Conservation (phyloP, 345 rosid genomes). For the Acer saccharum region DNA sequence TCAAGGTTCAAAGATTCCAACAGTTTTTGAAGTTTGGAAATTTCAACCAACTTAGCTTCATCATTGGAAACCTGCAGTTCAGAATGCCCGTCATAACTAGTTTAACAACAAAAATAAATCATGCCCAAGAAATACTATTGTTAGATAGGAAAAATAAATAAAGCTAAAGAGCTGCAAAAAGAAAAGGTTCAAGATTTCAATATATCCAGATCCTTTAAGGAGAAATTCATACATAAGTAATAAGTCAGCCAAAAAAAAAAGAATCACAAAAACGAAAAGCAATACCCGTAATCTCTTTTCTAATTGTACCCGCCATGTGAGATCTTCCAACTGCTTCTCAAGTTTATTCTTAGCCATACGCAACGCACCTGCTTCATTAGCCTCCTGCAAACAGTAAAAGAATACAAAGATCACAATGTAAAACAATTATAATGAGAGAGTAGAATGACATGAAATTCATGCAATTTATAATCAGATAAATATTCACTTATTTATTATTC, state of each 20-base stretch:
- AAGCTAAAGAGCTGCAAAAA: background rate
- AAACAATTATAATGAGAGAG: conserved; percentile 6
- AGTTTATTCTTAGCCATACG: conserved; percentile 92
- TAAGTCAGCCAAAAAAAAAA: conserved; percentile 12
- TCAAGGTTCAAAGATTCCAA: conserved; percentile 81
- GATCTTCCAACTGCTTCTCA: conserved; percentile 92
- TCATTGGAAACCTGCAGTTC: conserved; percentile 76
- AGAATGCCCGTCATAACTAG: conserved; percentile 9
- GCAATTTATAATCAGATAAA: background rate
- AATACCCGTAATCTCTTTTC: conserved; percentile 92
- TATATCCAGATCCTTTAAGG: background rate
- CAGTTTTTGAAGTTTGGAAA: conserved; percentile 69
- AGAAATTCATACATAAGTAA: background rate
- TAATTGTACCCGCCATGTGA: conserved; percentile 85
- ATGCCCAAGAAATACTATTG: background rate
- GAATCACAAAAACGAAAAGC: conserved; percentile 19
- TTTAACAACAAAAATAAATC: background rate
- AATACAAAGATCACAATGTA: background rate
- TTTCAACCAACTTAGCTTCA: conserved; percentile 70
- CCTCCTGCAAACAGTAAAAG: conserved; percentile 57
- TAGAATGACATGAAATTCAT: conserved; percentile 11
- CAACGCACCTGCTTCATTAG: conserved; percentile 94
- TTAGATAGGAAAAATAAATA: background rate
- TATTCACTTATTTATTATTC: background rate
- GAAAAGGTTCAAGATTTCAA: background rate